These are phyloP conservation scores for Fomitopsis pulvina DNA, from an alignment of 768 basidiomycete species.

Conservation along the genomic window DNA sequence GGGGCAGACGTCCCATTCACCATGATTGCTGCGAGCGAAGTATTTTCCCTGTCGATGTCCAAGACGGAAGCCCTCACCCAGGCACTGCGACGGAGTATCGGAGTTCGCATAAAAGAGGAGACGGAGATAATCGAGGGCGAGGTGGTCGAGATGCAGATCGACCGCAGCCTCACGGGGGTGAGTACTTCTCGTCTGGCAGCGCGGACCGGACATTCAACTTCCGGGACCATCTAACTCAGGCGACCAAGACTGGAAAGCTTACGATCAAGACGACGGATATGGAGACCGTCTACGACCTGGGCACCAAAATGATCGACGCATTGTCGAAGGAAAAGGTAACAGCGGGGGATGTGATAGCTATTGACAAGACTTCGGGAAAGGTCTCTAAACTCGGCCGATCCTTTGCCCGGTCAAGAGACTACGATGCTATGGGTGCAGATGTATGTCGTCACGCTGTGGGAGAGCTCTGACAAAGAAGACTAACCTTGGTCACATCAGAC, in stretches of 20 bases:
- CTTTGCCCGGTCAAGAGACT: conserved; percentile 95
- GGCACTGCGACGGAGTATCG: conserved; percentile 92
- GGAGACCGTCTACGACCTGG: conserved; percentile 99
- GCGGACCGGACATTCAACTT: neutral
- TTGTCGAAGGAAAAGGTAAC: conserved; percentile 95
- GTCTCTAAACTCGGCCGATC: conserved; percentile 94
- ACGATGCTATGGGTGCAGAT: conserved; percentile 99
- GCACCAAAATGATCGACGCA: conserved; percentile 98
- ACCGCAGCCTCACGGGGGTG: conserved; percentile 93
- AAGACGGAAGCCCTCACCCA: conserved; percentile 98
- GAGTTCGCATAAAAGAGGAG: conserved; percentile 96
- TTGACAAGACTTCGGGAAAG: conserved; percentile 97
- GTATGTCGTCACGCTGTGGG: conserved; percentile 40
- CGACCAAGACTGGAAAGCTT: conserved; percentile 94
- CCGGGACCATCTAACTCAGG: too few species aligned
- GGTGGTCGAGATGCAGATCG: conserved; percentile 97
- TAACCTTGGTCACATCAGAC: conserved; percentile 45
- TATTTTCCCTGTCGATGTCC: conserved; percentile 96
- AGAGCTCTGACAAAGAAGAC: neutral
- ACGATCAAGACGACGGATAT: conserved; percentile 99
- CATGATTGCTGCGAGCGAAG: conserved; percentile 96
- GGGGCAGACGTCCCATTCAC: conserved; percentile 96
- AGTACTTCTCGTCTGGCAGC: conserved; percentile 19
- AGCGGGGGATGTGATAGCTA: conserved; percentile 90
- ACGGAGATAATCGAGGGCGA: conserved; percentile 97